Conservation (phyloP, 495 filamentous ascomycete species). For the Xylaria acuta region DNA sequence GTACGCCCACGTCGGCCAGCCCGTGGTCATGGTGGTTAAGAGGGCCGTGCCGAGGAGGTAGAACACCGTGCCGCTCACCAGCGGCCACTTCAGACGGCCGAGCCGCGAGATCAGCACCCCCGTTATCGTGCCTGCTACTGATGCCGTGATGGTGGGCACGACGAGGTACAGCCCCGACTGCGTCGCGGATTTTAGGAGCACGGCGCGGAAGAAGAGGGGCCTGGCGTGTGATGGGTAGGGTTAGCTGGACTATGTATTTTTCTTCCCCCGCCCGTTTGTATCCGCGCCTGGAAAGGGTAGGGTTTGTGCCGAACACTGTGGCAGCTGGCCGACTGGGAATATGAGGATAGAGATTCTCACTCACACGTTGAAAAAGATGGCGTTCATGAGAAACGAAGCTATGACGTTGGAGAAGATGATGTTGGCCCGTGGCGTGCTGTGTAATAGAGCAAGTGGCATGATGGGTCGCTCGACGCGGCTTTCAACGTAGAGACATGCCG, state of each 20-base stretch:
- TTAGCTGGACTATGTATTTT: slow-evolving; percentile 16
- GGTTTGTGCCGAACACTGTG: background rate
- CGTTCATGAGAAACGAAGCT: slow-evolving; percentile 66
- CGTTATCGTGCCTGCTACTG: slow-evolving; percentile 64
- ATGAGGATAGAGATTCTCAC: slow-evolving; percentile 6
- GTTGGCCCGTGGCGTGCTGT: slow-evolving; percentile 64
- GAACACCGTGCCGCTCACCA: slow-evolving; percentile 62
- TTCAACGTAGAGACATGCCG: slow-evolving; percentile 69
- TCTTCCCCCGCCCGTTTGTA: background rate
- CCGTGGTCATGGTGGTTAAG: slow-evolving; percentile 56
- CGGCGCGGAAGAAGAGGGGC: slow-evolving; percentile 81
- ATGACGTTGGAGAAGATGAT: slow-evolving; percentile 77
- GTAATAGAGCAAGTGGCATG: slow-evolving; percentile 71
- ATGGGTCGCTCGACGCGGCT: slow-evolving; percentile 66
- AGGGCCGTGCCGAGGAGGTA: slow-evolving; percentile 61
- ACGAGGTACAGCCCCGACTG: slow-evolving; percentile 74
- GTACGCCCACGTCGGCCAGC: slow-evolving; percentile 64
- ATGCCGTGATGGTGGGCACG: slow-evolving; percentile 63
- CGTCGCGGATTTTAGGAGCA: slow-evolving; percentile 73
- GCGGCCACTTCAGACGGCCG: slow-evolving; percentile 66
- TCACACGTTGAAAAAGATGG: slow-evolving; percentile 74
- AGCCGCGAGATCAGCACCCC: slow-evolving; percentile 75
- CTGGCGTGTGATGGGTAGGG: slow-evolving; percentile 29
- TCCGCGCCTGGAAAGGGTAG: too few species aligned
- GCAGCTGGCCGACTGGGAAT: background rate